Conservation (phyloP, 192 early-diverging fungal genomes). For the Gamsiella multidivaricata region DNA sequence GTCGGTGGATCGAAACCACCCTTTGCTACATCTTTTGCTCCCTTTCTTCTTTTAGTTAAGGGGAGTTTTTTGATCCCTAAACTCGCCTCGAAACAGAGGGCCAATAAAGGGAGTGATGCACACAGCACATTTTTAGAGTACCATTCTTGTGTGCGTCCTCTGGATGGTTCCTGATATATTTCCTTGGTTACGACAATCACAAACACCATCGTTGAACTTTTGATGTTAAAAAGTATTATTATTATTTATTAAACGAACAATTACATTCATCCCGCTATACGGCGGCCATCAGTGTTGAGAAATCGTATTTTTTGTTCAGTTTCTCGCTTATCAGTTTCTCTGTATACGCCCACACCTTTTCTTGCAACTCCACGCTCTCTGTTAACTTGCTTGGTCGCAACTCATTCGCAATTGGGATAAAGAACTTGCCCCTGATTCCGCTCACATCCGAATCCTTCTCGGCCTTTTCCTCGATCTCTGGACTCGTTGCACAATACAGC, state of each 20-base stretch:
- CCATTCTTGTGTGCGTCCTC: too few relatives aligned
- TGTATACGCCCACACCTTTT: background rate
- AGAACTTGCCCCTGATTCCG: conserved; percentile 41
- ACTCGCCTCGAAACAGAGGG: background rate
- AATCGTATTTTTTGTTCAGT: too few relatives aligned
- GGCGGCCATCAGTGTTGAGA: too few relatives aligned
- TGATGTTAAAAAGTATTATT: too few relatives aligned
- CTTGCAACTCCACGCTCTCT: conserved; percentile 1
- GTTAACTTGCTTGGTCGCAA: conserved; percentile 4
- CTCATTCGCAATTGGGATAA: conserved; percentile 52
- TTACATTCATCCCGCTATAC: too few relatives aligned
- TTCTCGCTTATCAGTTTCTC: conserved; percentile 1
- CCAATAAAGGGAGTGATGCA: too few relatives aligned
- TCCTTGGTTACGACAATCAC: too few relatives aligned
- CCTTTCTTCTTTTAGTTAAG: background rate
- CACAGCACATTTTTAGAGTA: too few relatives aligned
- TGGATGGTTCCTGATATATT: too few relatives aligned
- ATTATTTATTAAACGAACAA: background rate
- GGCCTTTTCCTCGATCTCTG: conserved; percentile 56
- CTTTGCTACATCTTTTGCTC: conserved; percentile 65
- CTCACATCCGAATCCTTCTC: background rate
- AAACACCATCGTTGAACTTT: too few relatives aligned
- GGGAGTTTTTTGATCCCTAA: background rate
- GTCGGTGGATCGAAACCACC: conserved; percentile 85
- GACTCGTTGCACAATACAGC: conserved; percentile 62